Base-by-base conservation (phyloP, 768 basidiomycete genomes). In the Hebeloma cylindrosporum region DNA sequence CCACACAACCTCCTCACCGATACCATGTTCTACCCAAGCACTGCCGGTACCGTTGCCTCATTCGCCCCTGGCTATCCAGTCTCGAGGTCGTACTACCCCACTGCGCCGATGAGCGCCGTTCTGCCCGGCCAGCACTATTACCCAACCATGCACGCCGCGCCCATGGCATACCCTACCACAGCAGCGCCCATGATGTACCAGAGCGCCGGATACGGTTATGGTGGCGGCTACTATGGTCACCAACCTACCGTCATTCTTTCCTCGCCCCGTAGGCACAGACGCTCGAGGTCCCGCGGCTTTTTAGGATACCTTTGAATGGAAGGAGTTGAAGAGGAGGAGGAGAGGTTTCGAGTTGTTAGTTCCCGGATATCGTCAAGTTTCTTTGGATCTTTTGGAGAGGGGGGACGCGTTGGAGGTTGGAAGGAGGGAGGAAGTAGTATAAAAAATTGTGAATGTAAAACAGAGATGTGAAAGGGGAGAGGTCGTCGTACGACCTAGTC, bases 61-160 rank as follows among this genome's bases (percentile, higher is more conserved):
- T 55, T 59, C 34, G 47, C 51, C 48, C 57, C 59, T 23, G 45
- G 43, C 11, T 34, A 51, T 31, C 55, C 55, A 1, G 45, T 39
- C 10, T 40, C 44, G 34, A 45, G 51, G 29, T 38, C 53, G 21
- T 57, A 58, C 46, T 45, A 57, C 37, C 57, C 50, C 2, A 27
- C 49, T 26, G 57, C 60, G 16, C 60, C 60, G 7, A 62, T 62
- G 60, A 58, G 52, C 51, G 60, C 60, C 18, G 54, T 60, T 21
- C 28, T 60, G 33, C 60, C 60, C 1, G 55, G 55, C 4, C 60
- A 62, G 27, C 50, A 51, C 29, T 62, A 62, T 29, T 62, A 62
- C 48, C 59, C 60, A 13, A n/a, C 50, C 4, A 61, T 59, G 56
- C 58, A 59, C 40, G 26, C 47, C 23, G 52, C 50, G 7, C 59